phyloP scores from a whole-genome alignment of 2,329 filamentous ascomycete genomes.

The Emericellopsis cladophorae region DNA sequence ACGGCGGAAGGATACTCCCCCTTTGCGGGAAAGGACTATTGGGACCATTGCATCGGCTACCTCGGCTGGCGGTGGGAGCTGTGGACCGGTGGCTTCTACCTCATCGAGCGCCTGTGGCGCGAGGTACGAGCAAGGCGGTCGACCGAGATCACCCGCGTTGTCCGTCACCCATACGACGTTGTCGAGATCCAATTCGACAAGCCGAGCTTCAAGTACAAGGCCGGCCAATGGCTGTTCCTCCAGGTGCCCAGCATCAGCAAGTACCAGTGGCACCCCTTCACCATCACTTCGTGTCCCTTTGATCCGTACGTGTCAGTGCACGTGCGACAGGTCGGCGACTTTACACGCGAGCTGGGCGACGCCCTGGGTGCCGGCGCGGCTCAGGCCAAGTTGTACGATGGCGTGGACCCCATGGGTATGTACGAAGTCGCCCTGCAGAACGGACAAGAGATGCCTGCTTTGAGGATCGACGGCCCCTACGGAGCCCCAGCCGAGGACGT shows the following conservation, averaged over 20 bases:
- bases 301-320: constrained; percentile 93
- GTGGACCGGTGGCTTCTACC: constrained; percentile 71
- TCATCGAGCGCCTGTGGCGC: constrained; percentile 79
- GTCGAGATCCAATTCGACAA: constrained; percentile 97
- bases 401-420: constrained; percentile 87
- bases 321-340: constrained; percentile 93
- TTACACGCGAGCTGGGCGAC: constrained; percentile 85
- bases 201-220: constrained; percentile 94
- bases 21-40: constrained; percentile 71
- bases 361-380: constrained; percentile 83
- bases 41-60: constrained; percentile 89
- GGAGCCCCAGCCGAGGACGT: constrained; percentile 96
- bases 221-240: constrained; percentile 95
- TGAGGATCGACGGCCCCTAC: constrained; percentile 91
- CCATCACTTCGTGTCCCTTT: constrained; percentile 94
- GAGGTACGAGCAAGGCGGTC: constrained; percentile 74
- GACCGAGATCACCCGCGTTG: constrained; percentile 85
- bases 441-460: constrained; percentile 78
- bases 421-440: constrained; percentile 94
- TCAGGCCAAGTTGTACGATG: constrained; percentile 82
- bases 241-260: constrained; percentile 81
- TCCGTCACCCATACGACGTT: constrained; percentile 91
- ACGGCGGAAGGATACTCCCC: constrained; percentile 60
- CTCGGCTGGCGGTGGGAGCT: constrained; percentile 97
- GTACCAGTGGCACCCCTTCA: constrained; percentile 97